These are phyloP conservation scores for Ogataea siamensis DNA, from an alignment of 805 yeast species.

Conservation along the genomic window DNA sequence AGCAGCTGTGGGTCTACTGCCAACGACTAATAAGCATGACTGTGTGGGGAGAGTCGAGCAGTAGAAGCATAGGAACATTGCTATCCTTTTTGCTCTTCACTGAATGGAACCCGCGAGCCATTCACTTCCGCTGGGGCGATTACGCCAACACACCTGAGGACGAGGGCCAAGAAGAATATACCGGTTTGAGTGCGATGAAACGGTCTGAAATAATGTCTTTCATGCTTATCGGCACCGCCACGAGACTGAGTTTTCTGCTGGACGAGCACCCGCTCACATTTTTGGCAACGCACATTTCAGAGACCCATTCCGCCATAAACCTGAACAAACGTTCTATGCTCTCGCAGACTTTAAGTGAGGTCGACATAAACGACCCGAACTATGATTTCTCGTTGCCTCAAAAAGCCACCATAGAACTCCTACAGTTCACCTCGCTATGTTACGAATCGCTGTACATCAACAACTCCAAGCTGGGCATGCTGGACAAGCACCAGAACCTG, in stretches of 20 bases:
- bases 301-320: conserved; percentile 78
- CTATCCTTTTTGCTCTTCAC: conserved; percentile 80
- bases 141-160: conserved; percentile 67
- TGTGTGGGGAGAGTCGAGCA: conserved; percentile 92
- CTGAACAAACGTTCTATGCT: conserved; percentile 77
- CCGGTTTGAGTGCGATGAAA: conserved; percentile 82
- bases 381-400: conserved; percentile 61
- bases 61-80: conserved; percentile 83
- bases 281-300: conserved; percentile 82
- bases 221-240: conserved; percentile 88
- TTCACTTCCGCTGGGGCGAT: conserved; percentile 85
- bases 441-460: conserved; percentile 79
- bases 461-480: conserved; percentile 50
- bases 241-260: conserved; percentile 79
- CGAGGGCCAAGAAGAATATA: conserved; percentile 42
- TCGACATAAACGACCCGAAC: conserved; percentile 41
- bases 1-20: conserved; percentile 78
- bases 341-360: conserved; percentile 66
- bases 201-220: conserved; percentile 89
- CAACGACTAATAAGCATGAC: conserved; percentile 80
- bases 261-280: conserved; percentile 71
- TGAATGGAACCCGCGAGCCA: conserved; percentile 95
- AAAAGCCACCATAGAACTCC: conserved; percentile 73
- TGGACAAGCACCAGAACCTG: conserved; percentile 62
- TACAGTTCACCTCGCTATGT: conserved; percentile 77